Evolutionary conservation across 2,329 filamentous ascomycete species (phyloP).

Genomic region (Beauveria australis): DNA sequence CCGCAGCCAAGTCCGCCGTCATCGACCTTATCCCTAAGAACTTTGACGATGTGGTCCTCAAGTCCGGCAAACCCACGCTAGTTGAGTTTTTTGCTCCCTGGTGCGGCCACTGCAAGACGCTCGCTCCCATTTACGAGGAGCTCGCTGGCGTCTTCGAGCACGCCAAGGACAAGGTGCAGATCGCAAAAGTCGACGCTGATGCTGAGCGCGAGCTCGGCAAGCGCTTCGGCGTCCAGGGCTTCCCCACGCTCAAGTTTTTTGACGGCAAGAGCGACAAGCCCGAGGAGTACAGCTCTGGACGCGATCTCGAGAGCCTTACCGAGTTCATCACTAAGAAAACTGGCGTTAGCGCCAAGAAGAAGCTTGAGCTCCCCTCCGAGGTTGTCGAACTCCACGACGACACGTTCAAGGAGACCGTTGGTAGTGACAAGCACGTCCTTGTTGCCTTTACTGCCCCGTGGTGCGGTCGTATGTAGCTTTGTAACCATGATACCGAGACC

Average conservation of each 20-base stretch:
- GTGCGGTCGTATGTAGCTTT: slow-evolving; percentile 78
- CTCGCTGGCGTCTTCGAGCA: slow-evolving; percentile 67
- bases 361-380: slow-evolving; percentile 62
- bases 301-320: slow-evolving; percentile 78
- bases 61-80: slow-evolving; percentile 89
- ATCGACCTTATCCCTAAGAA: slow-evolving; percentile 83
- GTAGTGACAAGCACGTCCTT: slow-evolving; percentile 78
- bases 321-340: slow-evolving; percentile 83
- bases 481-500: no score
- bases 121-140: slow-evolving; percentile 92
- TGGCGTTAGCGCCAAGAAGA: slow-evolving; percentile 70
- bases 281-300: slow-evolving; percentile 74
- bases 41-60: slow-evolving; percentile 83
- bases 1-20: slow-evolving; percentile 70
- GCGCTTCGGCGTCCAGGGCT: slow-evolving; percentile 83
- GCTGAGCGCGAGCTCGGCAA: slow-evolving; percentile 76
- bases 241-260: slow-evolving; percentile 96
- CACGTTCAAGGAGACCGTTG: slow-evolving; percentile 69
- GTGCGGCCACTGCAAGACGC: slow-evolving; percentile 98
- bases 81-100: slow-evolving; percentile 98
- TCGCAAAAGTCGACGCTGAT: slow-evolving; percentile 95
- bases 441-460: slow-evolving; percentile 97
- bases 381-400: slow-evolving; percentile 74
- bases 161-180: slow-evolving; percentile 64
- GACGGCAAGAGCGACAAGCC: slow-evolving; percentile 88